Conservation (phyloP, 2,329 filamentous ascomycete species). For the Biscogniauxia mediterranea region DNA sequence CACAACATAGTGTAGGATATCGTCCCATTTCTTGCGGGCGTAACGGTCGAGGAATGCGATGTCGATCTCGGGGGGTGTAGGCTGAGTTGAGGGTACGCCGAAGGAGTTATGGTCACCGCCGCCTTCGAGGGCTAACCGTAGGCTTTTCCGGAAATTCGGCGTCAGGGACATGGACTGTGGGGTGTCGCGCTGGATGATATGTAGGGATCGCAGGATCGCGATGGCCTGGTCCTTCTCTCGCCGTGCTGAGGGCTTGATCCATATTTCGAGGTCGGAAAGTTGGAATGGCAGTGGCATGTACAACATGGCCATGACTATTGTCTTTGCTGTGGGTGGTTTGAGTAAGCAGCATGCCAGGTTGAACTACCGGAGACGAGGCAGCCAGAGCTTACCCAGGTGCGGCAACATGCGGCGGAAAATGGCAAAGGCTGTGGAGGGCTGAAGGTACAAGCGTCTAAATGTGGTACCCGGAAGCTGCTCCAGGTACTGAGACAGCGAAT, state of each 20-base stretch:
- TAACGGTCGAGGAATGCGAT: slow-evolving; percentile 77
- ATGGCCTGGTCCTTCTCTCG: slow-evolving; percentile 81
- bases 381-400: slow-evolving; percentile 64
- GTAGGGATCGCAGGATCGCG: slow-evolving; percentile 76
- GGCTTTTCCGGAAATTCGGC: slow-evolving; percentile 76
- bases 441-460: slow-evolving; percentile 89
- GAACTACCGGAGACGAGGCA: background rate
- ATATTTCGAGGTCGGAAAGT: slow-evolving; percentile 77
- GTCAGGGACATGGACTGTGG: slow-evolving; percentile 74
- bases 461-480: slow-evolving; percentile 87
- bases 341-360: slow-evolving; percentile 2
- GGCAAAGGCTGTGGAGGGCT: slow-evolving; percentile 91
- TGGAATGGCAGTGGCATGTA: slow-evolving; percentile 83
- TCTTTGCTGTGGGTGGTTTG: slow-evolving; percentile 66
- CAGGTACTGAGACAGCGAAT: slow-evolving; percentile 79
- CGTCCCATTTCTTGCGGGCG: slow-evolving; percentile 89
- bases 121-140: slow-evolving; percentile 84
- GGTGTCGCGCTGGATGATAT: slow-evolving; percentile 75
- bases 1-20: slow-evolving; percentile 93
- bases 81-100: slow-evolving; percentile 73
- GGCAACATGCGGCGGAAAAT: slow-evolving; percentile 98
- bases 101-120: slow-evolving; percentile 85
- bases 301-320: slow-evolving; percentile 90
- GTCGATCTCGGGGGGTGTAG: slow-evolving; percentile 62
- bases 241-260: slow-evolving; percentile 69